Evolutionary conservation across 495 filamentous ascomycete genomes (phyloP).

Genomic region (Penicillium coffeae): DNA sequence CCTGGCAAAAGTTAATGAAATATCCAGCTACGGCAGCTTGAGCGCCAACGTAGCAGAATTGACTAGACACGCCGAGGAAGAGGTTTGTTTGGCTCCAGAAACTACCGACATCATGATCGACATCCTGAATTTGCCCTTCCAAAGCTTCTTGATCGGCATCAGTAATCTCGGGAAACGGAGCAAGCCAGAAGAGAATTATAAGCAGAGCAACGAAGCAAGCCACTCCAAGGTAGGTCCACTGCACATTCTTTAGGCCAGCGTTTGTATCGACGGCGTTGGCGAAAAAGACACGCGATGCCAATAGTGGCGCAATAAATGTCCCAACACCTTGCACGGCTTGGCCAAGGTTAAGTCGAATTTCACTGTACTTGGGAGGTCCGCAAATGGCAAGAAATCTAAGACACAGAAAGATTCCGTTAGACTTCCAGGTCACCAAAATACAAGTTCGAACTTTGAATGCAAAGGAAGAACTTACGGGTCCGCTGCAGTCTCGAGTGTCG

Average conservation of each 20-base stretch:
- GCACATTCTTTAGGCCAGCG: conserved; percentile 52
- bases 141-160: conserved; percentile 68
- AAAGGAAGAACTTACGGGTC: conserved; percentile 43
- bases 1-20: conserved; percentile 49
- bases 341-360: conserved; percentile 65
- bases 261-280: conserved; percentile 48
- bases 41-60: conserved; percentile 70
- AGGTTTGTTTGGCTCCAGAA: conserved; percentile 61
- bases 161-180: conserved; percentile 66
- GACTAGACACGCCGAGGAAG: conserved; percentile 61
- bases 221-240: conserved; percentile 74
- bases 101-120: conserved; percentile 42
- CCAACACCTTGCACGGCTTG: conserved; percentile 69
- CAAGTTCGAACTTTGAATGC: neutral
- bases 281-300: conserved; percentile 69
- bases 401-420: neutral
- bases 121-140: conserved; percentile 31
- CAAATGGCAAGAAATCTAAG: conserved; percentile 57
- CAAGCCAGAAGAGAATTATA: conserved; percentile 60
- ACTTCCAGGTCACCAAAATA: neutral
- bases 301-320: conserved; percentile 54
- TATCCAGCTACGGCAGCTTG: conserved; percentile 60
- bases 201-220: conserved; percentile 65
- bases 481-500: conserved; percentile 68
- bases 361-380: conserved; percentile 63